Base-by-base conservation (phyloP, 2,329 filamentous ascomycete species). In the Hawksworthiomyces lignivorus region DNA sequence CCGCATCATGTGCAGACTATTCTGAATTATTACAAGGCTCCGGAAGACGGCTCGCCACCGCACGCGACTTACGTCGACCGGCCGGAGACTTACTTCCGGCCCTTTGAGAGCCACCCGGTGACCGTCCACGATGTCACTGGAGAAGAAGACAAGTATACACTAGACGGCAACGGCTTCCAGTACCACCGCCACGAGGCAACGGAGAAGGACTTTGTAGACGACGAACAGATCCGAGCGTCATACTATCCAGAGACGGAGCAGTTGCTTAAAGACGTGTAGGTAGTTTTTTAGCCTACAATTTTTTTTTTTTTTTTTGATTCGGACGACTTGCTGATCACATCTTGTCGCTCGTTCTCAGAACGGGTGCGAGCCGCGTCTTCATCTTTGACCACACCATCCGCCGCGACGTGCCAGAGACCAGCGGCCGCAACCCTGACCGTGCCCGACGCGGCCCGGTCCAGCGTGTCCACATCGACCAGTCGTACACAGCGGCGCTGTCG, bases 201-300 rank as follows among this genome's bases (percentile, higher is more conserved):
- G 3, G 53, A 65, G 34, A 46, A 52, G n/a, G 51, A 52, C 2
- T 69, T 67, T 43, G 45, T 51, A 4, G 72, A 82, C 55, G 76
- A 83, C 38, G 69, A 72, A 4, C 63, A 67, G 20, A 80, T 90
- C 53, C 67, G 74, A 52, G 51, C 62, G 1, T 62, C 69, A 20
- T 90, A 89, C 63, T 90, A 89, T 59, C 74, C 78, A 0, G 84
- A 89, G 56, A 75, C 84, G 18, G 77, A 82, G 58, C 61, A 75
- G 39, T 61, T 89, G 20, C 55, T 89, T 0, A 81, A 79, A 40
- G 68, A 75, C 3, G 67, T 59, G 76, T 30, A 44, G 26, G 27
- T 45, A 10, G n/a, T n/a, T n/a, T n/a, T n/a, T n/a, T n/a, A n/a
- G n/a, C n/a, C n/a, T n/a, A n/a, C n/a, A n/a, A n/a, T 20, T 10